These are phyloP conservation scores for Alternaria viburni DNA, from an alignment of 2,329 filamentous ascomycete species.

Conservation along the genomic window DNA sequence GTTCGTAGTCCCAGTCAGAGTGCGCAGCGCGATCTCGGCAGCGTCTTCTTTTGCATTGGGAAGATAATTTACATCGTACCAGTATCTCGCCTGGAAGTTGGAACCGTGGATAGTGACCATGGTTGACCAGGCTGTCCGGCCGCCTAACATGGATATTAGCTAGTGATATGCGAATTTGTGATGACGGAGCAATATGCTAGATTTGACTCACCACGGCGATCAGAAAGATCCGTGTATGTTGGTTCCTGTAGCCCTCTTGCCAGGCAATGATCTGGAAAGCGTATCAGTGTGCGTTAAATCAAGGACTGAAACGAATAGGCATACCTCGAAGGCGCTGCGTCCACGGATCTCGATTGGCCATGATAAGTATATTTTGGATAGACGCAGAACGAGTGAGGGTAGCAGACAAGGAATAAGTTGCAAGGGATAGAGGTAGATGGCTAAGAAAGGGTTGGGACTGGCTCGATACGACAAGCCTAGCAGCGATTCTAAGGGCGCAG, in stretches of 20 bases:
- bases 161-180: not conserved
- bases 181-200: not conserved
- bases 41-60: constrained; percentile 47
- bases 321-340: constrained; percentile 39
- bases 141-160: constrained; percentile 28
- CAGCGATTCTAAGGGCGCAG: not conserved
- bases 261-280: constrained; percentile 41
- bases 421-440: not conserved
- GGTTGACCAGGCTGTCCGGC: constrained; percentile 48
- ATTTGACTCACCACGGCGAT: constrained; percentile 42
- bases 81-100: constrained; percentile 42
- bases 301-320: not conserved
- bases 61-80: constrained; percentile 45
- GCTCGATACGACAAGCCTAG: not conserved
- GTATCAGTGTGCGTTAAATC: constrained; percentile 2
- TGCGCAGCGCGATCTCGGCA: constrained; percentile 40
- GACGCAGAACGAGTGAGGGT: not conserved
- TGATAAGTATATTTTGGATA: constrained; percentile 9
- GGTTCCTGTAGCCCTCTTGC: constrained; percentile 33
- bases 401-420: not conserved
- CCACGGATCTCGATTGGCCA: constrained; percentile 31
- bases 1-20: constrained; percentile 28
- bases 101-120: constrained; percentile 34
- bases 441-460: not conserved
- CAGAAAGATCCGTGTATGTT: constrained; percentile 45